phyloP scores from a whole-genome alignment of 306 rosid species.

The Echinosophora koreensis region DNA sequence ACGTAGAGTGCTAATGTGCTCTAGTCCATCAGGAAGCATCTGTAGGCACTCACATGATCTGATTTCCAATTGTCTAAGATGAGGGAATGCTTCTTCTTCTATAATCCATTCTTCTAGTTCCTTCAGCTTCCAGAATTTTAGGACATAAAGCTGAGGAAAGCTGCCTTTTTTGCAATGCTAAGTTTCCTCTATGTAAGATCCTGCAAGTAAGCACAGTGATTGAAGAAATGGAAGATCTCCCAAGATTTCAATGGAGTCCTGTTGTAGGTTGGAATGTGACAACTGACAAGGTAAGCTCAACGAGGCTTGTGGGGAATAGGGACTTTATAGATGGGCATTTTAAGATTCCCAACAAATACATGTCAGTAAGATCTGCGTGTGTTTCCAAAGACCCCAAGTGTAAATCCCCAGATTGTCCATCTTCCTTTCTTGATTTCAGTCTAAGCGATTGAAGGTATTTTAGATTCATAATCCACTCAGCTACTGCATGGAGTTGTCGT shows the following conservation, averaged over 20 bases:
- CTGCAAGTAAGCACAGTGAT: slow-evolving; percentile 34
- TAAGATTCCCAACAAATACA: slow-evolving; percentile 41
- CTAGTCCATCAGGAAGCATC: slow-evolving; percentile 46
- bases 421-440: slow-evolving; percentile 46
- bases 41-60: slow-evolving; percentile 29
- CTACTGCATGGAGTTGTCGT: slow-evolving; percentile 40
- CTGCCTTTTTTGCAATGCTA: slow-evolving; percentile 21
- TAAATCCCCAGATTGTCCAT: slow-evolving; percentile 36
- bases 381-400: slow-evolving; percentile 2
- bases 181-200: slow-evolving; percentile 39
- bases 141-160: slow-evolving; percentile 49
- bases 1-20: slow-evolving; percentile 32
- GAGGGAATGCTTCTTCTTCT: slow-evolving; percentile 45
- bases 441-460: slow-evolving; percentile 39
- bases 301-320: slow-evolving; percentile 34
- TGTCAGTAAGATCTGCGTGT: slow-evolving; percentile 19
- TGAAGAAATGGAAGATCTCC: slow-evolving; percentile 45
- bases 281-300: slow-evolving; percentile 49
- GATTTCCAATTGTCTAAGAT: slow-evolving; percentile 54
- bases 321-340: not conserved
- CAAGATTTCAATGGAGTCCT: slow-evolving; percentile 47
- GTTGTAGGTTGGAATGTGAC: slow-evolving; percentile 48
- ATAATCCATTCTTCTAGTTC: slow-evolving; percentile 32
- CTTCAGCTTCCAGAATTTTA: slow-evolving; percentile 47
- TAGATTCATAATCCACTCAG: slow-evolving; percentile 37